Evolutionary conservation across 2,329 filamentous ascomycete genomes (phyloP).

Genomic region (Fonsecaea nubica): DNA sequence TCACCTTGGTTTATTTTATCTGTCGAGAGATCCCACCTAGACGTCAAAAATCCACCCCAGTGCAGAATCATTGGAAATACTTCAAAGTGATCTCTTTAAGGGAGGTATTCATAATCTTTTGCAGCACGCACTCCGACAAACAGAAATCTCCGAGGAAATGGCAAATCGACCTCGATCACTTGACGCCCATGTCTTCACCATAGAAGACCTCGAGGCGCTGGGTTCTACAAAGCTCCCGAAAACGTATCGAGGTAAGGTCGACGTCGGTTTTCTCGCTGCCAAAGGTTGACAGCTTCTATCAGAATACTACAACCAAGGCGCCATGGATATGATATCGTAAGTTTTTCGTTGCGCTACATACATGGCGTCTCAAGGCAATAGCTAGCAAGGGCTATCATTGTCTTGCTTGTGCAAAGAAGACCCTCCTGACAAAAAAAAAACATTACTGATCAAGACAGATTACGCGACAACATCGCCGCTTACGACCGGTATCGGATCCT

Average conservation of each 20-base stretch:
- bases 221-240: background rate
- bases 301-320: slow-evolving; percentile 66
- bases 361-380: background rate
- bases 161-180: background rate
- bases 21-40: too few relatives aligned
- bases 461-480: slow-evolving; percentile 54
- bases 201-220: background rate
- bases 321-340: slow-evolving; percentile 60
- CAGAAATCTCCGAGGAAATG: background rate
- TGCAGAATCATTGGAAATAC: too few relatives aligned
- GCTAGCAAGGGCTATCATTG: too few relatives aligned
- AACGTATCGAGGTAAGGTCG: background rate
- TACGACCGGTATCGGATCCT: slow-evolving; percentile 58
- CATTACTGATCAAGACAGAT: background rate
- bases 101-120: too few relatives aligned
- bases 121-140: too few relatives aligned
- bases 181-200: background rate
- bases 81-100: too few relatives aligned
- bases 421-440: background rate
- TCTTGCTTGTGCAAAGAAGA: too few relatives aligned
- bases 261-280: background rate
- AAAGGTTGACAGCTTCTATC: slow-evolving; percentile 9
- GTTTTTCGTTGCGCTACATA: background rate
- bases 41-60: too few relatives aligned
- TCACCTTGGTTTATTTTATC: too few relatives aligned